Conservation (phyloP, 306 rosid genomes). For the Lathyrus aphaca region DNA sequence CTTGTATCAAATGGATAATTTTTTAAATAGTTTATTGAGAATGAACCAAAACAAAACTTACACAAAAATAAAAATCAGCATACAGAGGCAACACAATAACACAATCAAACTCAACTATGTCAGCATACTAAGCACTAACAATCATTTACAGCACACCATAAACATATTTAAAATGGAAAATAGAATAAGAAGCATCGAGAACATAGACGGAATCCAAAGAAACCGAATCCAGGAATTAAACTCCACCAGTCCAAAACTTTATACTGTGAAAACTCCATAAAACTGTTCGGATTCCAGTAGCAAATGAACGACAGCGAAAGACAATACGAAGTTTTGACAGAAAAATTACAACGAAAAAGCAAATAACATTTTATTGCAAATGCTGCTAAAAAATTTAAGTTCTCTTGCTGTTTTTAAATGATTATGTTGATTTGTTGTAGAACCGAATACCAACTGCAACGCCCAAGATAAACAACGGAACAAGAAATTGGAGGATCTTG, state of each 20-base stretch:
- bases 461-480: slow-evolving; percentile 79
- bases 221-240: too few species aligned
- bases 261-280: slow-evolving; percentile 2
- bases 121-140: too few species aligned
- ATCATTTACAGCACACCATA: too few species aligned
- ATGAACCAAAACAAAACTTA: too few species aligned
- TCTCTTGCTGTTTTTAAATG: slow-evolving; percentile 31
- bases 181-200: too few species aligned
- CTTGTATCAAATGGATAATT: too few species aligned
- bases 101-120: too few species aligned
- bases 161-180: too few species aligned
- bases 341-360: slow-evolving; percentile 34
- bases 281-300: slow-evolving; percentile 22
- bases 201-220: too few species aligned
- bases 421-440: slow-evolving; percentile 61
- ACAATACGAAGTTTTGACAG: slow-evolving; percentile 20
- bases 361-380: slow-evolving; percentile 41
- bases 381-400: slow-evolving; percentile 12
- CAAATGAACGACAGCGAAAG: slow-evolving; percentile 33
- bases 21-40: too few species aligned
- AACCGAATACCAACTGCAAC: slow-evolving; percentile 71
- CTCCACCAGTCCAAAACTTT: slow-evolving; percentile 2
- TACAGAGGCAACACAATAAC: too few species aligned
- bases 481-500: slow-evolving; percentile 79
- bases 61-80: too few species aligned